Evolutionary conservation across 768 basidiomycete species (phyloP).

Genomic region (Trametes gibbosa): DNA sequence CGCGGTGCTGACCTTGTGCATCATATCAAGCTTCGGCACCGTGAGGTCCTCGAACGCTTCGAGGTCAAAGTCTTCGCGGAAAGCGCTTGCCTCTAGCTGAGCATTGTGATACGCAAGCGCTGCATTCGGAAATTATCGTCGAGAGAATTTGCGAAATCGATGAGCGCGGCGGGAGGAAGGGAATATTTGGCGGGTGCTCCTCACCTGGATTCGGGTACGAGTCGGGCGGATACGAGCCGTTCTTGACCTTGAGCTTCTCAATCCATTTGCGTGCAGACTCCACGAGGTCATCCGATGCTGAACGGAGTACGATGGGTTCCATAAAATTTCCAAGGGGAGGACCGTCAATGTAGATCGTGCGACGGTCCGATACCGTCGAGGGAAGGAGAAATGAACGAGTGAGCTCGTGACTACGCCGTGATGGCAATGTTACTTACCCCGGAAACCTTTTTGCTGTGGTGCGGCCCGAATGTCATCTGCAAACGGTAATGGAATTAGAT

Average conservation of each 20-base stretch:
- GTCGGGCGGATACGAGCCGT: constrained; percentile 83
- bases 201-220: constrained; percentile 89
- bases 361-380: constrained; percentile 3
- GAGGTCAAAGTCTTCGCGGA: constrained; percentile 83
- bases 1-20: constrained; percentile 63
- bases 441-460: constrained; percentile 60
- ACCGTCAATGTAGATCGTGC: neutral
- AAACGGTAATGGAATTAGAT: constrained; percentile 90
- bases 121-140: constrained; percentile 28
- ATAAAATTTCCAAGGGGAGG: constrained; percentile 1
- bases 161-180: neutral
- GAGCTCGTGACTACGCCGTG: constrained; percentile 9
- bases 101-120: constrained; percentile 87
- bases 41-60: constrained; percentile 82
- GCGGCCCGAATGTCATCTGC: constrained; percentile 90
- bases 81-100: constrained; percentile 88
- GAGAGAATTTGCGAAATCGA: neutral
- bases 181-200: constrained; percentile 21
- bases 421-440: constrained; percentile 44
- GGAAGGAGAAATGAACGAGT: neutral
- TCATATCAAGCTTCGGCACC: constrained; percentile 68
- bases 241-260: constrained; percentile 73
- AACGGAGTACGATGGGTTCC: neutral
- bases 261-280: constrained; percentile 72
- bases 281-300: constrained; percentile 68